Evolutionary conservation across 176 grass and related monocot genomes (phyloP).

Genomic region (Saccharum spontaneum): DNA sequence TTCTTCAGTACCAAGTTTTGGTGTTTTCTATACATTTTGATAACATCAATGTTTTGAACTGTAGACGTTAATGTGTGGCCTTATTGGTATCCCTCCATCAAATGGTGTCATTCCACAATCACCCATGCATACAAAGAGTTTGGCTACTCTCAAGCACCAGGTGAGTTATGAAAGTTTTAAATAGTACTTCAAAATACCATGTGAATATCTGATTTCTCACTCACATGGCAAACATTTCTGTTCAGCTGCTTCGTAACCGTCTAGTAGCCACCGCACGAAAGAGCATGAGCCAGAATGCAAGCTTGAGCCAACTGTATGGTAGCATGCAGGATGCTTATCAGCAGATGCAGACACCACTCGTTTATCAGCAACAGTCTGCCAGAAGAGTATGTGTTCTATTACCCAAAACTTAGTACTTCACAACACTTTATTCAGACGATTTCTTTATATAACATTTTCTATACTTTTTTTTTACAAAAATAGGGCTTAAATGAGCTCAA

Average conservation of each 20-base stretch:
- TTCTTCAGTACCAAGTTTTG: conserved; percentile 21
- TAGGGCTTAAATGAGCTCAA: conserved; percentile 90
- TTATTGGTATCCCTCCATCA: conserved; percentile 92
- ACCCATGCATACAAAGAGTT: conserved; percentile 98
- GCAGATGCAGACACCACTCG: conserved; percentile 91
- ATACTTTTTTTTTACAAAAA: neutral
- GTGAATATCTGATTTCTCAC: conserved; percentile 16
- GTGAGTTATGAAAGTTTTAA: conserved; percentile 40
- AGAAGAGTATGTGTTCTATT: conserved; percentile 48
- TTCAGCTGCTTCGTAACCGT: conserved; percentile 78
- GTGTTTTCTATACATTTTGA: neutral
- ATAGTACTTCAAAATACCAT: conserved; percentile 1
- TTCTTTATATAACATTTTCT: neutral
- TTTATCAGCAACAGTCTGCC: conserved; percentile 55
- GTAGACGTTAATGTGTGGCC: conserved; percentile 92
- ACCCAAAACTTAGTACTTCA: neutral
- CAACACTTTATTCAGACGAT: neutral
- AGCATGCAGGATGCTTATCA: conserved; percentile 90
- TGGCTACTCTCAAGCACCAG: conserved; percentile 98
- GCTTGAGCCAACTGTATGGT: conserved; percentile 86
- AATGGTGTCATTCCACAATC: conserved; percentile 99
- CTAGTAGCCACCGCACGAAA: conserved; percentile 66
- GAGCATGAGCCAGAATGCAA: conserved; percentile 81
- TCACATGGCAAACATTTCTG: conserved; percentile 28
- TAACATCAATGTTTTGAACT: conserved; percentile 22